Evolutionary conservation across 176 grass and related monocot species (phyloP), one percentile per base, ranked within the genome.

Genomic region (Lolium perenne): DNA sequence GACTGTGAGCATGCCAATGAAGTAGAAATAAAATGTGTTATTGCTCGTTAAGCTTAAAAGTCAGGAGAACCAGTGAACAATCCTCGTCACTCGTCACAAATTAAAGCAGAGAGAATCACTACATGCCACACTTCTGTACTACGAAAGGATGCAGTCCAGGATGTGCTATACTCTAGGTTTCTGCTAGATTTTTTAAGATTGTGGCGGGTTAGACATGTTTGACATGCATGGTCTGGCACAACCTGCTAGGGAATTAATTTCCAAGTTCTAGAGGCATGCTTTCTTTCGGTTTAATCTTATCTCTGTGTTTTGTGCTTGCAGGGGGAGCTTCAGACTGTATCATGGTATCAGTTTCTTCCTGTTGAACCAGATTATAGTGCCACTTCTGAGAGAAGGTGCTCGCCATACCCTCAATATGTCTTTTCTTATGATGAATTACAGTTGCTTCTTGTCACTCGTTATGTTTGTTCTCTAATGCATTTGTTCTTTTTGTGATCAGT

Each of bases 291-390:
- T 64, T 63, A 38, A 38, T 88, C 57, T 86, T 45, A 18, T 80
- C 76, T 70, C 4, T 74, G 13, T 74, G 25, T 76, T 82, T 68
- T 81, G 1, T 20, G 40, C 6, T 89, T 83, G 59, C 72, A 99
- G 92, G 94, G 76, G 85, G 94, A 99, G 80, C 94, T 99, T 78
- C 97, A 96, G 86, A 85, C 89, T 18, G 70, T 99, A 76, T 99
- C 97, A 70, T 99, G 97, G 97, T 99, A 96, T 88, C 97, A 96
- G 82, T 99, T 94, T 88, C 87, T 99, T 82, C 97, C 97, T 54
- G 50, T 87, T 65, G 97, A 99, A 90, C 53, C 66, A 63, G 92
- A 99, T 82, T 73, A 82, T 77, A 88, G 11, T 82, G 70, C 92
- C 38, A 71, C 87, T 51, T 73, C 90, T 74, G 97, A 99, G 53